Evolutionary conservation across 163 green algal genomes (phyloP).

Genomic region (Chloromonas sp.): DNA sequence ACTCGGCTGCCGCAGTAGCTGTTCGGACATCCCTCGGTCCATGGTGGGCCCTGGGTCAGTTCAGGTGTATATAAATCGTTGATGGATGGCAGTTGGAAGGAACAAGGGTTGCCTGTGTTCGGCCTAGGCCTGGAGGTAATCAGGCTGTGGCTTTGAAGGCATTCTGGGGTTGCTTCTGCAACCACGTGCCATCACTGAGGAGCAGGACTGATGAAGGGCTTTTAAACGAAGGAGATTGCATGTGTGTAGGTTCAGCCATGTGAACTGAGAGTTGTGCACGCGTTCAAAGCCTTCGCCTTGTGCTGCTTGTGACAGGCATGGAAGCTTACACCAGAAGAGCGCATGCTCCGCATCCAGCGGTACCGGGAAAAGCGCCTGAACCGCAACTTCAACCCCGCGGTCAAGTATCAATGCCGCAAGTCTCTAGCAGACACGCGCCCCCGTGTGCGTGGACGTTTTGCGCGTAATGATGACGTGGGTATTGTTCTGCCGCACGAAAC

Average conservation of each 20-base stretch:
- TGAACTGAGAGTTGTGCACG: neutral
- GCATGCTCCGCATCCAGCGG: conserved; percentile 38
- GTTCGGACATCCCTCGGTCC: too few species aligned
- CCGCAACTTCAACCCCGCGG: conserved; percentile 56
- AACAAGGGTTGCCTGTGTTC: too few species aligned
- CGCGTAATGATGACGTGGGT: conserved; percentile 49
- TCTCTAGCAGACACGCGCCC: conserved; percentile 63
- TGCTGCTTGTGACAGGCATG: neutral
- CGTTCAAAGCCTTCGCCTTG: neutral
- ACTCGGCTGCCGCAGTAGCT: too few species aligned
- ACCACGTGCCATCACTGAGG: too few species aligned
- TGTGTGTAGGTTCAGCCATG: neutral
- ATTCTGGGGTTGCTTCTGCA: too few species aligned
- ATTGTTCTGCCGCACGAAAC: neutral
- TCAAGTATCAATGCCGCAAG: conserved; percentile 76
- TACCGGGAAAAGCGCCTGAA: conserved; percentile 32
- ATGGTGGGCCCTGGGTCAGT: too few species aligned
- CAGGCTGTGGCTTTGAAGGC: too few species aligned
- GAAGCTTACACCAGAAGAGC: conserved; percentile 19
- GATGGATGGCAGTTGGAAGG: too few species aligned
- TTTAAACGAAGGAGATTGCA: neutral
- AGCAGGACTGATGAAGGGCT: neutral
- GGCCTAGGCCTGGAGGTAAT: too few species aligned
- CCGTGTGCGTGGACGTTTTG: conserved; percentile 70
- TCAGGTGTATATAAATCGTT: too few species aligned